Evolutionary conservation across 2,329 filamentous ascomycete genomes (phyloP).

Genomic region (Pyrenochaeta sp.): DNA sequence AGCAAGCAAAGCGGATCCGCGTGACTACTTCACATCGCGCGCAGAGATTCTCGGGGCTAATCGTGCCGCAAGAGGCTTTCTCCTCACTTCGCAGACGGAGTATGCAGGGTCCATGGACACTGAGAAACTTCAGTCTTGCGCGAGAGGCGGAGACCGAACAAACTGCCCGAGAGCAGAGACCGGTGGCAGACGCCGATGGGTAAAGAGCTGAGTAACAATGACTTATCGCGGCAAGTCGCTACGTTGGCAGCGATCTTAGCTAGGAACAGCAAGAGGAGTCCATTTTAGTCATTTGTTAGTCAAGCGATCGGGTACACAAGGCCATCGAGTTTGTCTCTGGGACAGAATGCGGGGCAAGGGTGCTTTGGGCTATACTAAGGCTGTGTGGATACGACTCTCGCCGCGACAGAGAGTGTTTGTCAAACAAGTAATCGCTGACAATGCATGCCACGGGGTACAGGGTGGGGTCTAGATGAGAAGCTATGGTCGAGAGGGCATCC

Average conservation of each 20-base stretch:
- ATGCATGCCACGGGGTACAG: conserved; percentile 22
- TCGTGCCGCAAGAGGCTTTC: background rate
- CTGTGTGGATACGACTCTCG: background rate
- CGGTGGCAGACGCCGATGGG: background rate
- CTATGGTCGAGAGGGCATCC: background rate
- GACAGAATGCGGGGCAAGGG: conserved; percentile 4
- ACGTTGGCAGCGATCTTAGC: background rate
- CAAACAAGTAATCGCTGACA: conserved; percentile 36
- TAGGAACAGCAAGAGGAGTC: background rate
- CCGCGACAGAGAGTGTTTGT: conserved; percentile 24
- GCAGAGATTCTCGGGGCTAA: conserved; percentile 26
- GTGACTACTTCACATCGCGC: background rate
- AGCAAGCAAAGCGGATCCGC: conserved; percentile 8
- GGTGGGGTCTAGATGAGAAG: background rate
- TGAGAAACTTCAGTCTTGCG: background rate
- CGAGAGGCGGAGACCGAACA: background rate
- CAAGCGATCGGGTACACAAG: background rate
- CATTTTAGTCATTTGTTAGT: conserved; percentile 5
- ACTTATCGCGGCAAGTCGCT: background rate
- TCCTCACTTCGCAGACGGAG: background rate
- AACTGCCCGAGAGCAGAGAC: background rate
- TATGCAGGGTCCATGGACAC: conserved; percentile 11
- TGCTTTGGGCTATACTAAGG: background rate
- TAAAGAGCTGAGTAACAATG: conserved; percentile 25
- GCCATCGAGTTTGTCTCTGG: background rate